These are phyloP conservation scores for Oryza brachyantha DNA, from an alignment of 176 grass and related monocot genomes.

Conservation along the genomic window DNA sequence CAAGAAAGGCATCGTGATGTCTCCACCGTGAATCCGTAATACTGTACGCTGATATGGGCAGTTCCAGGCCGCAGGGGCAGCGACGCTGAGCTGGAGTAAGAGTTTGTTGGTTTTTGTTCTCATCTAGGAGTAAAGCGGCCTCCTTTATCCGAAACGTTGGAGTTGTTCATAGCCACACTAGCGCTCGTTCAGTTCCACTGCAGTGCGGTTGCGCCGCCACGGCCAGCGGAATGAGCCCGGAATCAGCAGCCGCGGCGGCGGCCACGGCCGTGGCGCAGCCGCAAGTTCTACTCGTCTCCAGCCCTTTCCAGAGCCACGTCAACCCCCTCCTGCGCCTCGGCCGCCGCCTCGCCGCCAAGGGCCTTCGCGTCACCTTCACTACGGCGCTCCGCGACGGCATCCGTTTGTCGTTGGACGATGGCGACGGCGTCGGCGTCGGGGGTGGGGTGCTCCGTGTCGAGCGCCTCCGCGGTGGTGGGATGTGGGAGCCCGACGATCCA, in stretches of 20 bases:
- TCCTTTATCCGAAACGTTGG: not conserved
- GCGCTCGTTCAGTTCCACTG: not conserved
- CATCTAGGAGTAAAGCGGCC: not conserved
- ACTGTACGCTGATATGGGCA: not conserved
- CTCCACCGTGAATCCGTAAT: not conserved
- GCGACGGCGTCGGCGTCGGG: not conserved
- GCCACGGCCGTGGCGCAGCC: slow-evolving; percentile 15
- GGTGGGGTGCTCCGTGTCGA: slow-evolving; percentile 20
- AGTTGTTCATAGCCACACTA: not conserved
- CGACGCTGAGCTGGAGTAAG: too few species aligned
- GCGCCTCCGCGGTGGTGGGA: slow-evolving; percentile 1
- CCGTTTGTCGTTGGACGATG: not conserved
- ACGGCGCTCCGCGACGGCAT: slow-evolving; percentile 8
- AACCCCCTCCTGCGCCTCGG: slow-evolving; percentile 57
- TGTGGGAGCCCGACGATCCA: slow-evolving; percentile 27
- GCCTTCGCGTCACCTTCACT: slow-evolving; percentile 49
- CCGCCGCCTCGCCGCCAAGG: slow-evolving; percentile 46
- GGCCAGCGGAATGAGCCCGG: not conserved
- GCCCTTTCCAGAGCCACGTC: slow-evolving; percentile 43
- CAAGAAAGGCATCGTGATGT: not conserved
- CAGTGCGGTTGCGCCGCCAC: not conserved
- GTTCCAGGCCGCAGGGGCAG: not conserved
- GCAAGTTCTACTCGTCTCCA: slow-evolving; percentile 50
- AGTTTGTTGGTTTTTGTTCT: too few species aligned
- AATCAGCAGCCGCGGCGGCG: not conserved